Base-by-base conservation (phyloP, 352 stramenopile species). In the Peronospora tabacina region DNA sequence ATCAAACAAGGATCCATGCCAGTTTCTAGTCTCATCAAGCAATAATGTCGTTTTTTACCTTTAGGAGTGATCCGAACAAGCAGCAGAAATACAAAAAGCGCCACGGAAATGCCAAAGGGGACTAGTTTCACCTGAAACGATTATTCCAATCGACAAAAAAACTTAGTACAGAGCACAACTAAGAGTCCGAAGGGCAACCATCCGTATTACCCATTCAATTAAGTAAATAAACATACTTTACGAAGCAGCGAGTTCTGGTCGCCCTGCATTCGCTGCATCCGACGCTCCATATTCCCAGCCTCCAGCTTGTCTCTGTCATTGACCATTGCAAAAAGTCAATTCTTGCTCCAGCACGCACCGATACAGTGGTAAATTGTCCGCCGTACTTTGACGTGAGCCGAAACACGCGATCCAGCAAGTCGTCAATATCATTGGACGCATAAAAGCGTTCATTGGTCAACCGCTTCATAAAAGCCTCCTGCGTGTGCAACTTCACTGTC, bases 241-340 rank as follows among this genome's bases (percentile, higher is more conserved):
- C 82, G 82, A 44, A 93, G 40, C 22, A 93, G 60, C 44, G 79
- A 85, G 68, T 93, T 66, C 51, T 93, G 77, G 48, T 91, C 79
- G 19, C 82, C 79, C 29, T 90, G 77, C 73, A 88, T 85, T 44
- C 80, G 78, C 47, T 82, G 76, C 39, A 91, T 74, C 8, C 82
- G 78, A 7, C 75, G 72, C 30, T 94, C 82, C 75, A 94, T 87
- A 58, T 91, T 94, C n/a, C 82, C 82, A 17, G 78, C 70, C 48
- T 94, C 82, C 17, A 94, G 63, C 36, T 94, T 94, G 55, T 94
- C 82, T 46, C 76, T 87, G 8, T 7, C 22, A 55, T 42, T 26
- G 30, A 33, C 7, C 34, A 57, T 30, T 39, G 38, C 11, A n/a
- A 3, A 37, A 19, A 43, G 17, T 47, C 42, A 64, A 37, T 20